Conservation (phyloP, 179 eudicot species). For the Silene noctiflora region DNA sequence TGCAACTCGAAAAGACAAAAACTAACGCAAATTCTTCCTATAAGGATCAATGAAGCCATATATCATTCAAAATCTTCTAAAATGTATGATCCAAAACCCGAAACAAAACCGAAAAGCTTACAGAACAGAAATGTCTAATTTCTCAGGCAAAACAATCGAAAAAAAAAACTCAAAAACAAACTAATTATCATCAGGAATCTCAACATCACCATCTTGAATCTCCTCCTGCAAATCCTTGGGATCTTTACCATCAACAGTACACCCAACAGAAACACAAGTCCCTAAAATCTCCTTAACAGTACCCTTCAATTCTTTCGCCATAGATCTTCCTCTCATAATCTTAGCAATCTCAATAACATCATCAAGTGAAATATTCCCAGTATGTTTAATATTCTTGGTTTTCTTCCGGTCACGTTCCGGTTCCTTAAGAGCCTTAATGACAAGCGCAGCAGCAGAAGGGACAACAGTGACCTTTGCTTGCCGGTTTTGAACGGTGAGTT, state of each 20-base stretch:
- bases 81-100: no score
- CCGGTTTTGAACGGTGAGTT: conserved; percentile 84
- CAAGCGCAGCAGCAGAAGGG: conserved; percentile 80
- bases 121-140: neutral
- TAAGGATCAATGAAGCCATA: no score
- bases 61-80: no score
- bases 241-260: conserved; percentile 77
- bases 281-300: conserved; percentile 84
- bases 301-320: conserved; percentile 67
- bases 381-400: conserved; percentile 71
- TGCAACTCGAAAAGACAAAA: no score
- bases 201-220: conserved; percentile 67
- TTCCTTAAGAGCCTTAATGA: conserved; percentile 80
- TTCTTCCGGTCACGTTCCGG: conserved; percentile 89
- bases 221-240: conserved; percentile 83
- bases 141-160: neutral
- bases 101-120: neutral
- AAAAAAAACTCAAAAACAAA: no score
- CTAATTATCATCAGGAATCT: conserved; percentile 53
- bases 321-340: conserved; percentile 61
- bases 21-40: no score
- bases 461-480: conserved; percentile 85
- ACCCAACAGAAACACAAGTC: conserved; percentile 76
- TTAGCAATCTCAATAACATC: conserved; percentile 75
- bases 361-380: conserved; percentile 67